A percentile compares a stretch with the other conserved stretches of the same genome.
Conservation (phyloP, 176 grass and related monocot genomes). For the Aegilops sharonensis region DNA sequence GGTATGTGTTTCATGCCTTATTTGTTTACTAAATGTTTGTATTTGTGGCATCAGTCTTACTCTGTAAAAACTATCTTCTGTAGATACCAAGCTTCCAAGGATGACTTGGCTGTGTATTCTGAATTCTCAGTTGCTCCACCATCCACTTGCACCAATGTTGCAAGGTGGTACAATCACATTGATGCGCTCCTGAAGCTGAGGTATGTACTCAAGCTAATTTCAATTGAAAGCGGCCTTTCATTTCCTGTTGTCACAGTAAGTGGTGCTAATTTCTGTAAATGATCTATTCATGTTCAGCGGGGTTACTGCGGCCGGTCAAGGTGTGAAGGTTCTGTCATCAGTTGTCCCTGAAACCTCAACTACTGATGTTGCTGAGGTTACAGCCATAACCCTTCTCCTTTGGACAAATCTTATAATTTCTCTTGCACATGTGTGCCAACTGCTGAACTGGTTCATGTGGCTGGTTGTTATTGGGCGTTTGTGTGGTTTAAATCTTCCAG, state of each 20-base stretch:
- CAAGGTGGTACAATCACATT: conserved; percentile 90
- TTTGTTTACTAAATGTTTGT: background rate
- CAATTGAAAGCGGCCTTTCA: background rate
- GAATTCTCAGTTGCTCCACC: conserved; percentile 52
- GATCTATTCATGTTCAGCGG: conserved; percentile 40
- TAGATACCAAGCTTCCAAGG: conserved; percentile 97
- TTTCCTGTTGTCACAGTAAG: background rate
- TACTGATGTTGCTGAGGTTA: conserved; percentile 56
- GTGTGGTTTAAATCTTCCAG: background rate
- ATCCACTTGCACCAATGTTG: conserved; percentile 55
- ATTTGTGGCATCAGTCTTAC: background rate
- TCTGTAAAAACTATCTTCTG: background rate
- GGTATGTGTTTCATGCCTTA: conserved; percentile 33
- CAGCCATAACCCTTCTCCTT: background rate
- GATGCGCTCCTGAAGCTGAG: conserved; percentile 89
- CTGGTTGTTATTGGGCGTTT: background rate
- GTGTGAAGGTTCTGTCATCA: conserved; percentile 79
- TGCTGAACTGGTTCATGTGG: background rate
- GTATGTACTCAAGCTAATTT: conserved; percentile 19
- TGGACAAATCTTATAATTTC: background rate
- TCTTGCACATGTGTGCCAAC: background rate
- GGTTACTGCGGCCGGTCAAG: conserved; percentile 57
- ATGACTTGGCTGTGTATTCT: conserved; percentile 80
- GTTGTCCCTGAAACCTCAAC: conserved; percentile 50
- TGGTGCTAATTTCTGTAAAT: background rate